Evolutionary conservation across 2,329 filamentous ascomycete species (phyloP), one percentile per base, ranked within the genome.

Genomic region (Scopulariopsis brevicaulis): DNA sequence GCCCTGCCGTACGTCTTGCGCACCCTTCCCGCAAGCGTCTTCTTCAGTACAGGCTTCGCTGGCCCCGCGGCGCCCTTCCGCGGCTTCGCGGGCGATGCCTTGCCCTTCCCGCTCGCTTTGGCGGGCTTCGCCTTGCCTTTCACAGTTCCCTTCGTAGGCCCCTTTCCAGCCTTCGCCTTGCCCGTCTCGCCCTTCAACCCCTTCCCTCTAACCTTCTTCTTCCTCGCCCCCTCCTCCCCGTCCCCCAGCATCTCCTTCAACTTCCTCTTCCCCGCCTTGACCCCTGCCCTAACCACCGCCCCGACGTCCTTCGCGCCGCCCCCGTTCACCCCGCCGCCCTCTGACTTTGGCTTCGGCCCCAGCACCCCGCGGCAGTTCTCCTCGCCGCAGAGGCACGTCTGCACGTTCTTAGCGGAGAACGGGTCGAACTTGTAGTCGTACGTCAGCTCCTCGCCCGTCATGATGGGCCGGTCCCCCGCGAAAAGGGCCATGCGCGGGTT

Each of bases 401-500:
- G 83, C 54, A 86, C 82, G 67, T 86, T 86, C 73, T 86, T 86
- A 65, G 80, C 77, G 11, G 82, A 86, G 68, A 86, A 86, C 3
- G 83, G 83, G 66, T 86, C 83, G 66, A 86, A 86, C 68, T 86
- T 86, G 75, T 86, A 86, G 77, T 99, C 94, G 69, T 99, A 99
- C 0, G 92, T 97, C 61, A 99, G 77, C 72, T 99, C 94, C 62
- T 97, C 91, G 25, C 94, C 94, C 12, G 92, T 96, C 84, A 89
- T 89, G 68, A 99, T 93, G 15, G 90, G 90, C 54, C 80, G 78
- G 64, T 95, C 88, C 35, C 93, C 93, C 14, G 94, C 94, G 69
- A 99, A 99, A 1, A 99, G 82, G 18, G 92, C 94, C 90, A 99
- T 97, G 58, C 94, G 85, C 50, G 93, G 93, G 70, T 96, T 91